phyloP scores from a whole-genome alignment of 352 stramenopile species.

The Globisporangium camurandrum region DNA sequence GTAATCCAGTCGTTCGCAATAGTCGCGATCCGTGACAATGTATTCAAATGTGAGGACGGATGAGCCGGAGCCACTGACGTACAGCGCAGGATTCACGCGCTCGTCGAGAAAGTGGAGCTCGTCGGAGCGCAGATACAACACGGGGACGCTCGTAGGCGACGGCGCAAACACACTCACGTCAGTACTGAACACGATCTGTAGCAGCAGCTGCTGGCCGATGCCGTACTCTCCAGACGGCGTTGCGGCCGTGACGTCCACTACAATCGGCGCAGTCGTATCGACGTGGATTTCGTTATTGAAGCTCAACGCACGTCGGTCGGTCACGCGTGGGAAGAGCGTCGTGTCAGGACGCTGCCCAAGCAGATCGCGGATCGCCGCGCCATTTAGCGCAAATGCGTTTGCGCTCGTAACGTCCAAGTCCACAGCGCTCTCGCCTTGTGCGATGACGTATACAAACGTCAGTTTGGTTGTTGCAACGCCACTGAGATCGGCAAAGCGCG shows the following conservation, averaged over 20 bases:
- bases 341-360: conserved; percentile 40
- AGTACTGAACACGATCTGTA: conserved; percentile 45
- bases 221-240: conserved; percentile 54
- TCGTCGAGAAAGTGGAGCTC: conserved; percentile 43
- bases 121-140: conserved; percentile 36
- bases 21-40: conserved; percentile 36
- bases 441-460: conserved; percentile 47
- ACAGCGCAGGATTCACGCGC: conserved; percentile 30
- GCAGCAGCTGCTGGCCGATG: conserved; percentile 34
- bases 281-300: conserved; percentile 55
- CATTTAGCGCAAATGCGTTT: conserved; percentile 39
- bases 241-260: conserved; percentile 32
- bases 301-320: conserved; percentile 38
- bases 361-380: conserved; percentile 29
- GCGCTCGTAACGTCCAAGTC: conserved; percentile 34
- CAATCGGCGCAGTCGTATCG: conserved; percentile 33
- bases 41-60: conserved; percentile 49
- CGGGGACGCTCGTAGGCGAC: conserved; percentile 9
- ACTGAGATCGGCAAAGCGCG: conserved; percentile 45
- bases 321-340: conserved; percentile 33
- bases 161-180: conserved; percentile 29
- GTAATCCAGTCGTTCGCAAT: conserved; percentile 63
- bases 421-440: conserved; percentile 20
- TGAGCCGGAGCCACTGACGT: conserved; percentile 44
- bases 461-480: conserved; percentile 27